These are phyloP conservation scores for Blastocystis sp. DNA, from an alignment of 352 stramenopile species.

Conservation along the genomic window DNA sequence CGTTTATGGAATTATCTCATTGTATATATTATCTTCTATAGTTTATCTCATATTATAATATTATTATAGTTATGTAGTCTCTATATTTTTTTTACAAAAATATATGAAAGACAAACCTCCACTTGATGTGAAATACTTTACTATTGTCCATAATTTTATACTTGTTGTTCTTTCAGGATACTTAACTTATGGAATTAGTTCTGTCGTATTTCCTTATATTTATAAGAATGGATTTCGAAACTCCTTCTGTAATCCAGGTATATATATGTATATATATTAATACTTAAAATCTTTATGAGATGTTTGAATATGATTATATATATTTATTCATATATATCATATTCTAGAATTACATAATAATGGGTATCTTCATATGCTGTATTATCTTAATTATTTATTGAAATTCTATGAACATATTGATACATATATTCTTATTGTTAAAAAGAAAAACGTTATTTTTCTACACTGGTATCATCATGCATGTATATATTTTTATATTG, in stretches of 20 bases:
- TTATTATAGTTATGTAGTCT: constrained; percentile 31
- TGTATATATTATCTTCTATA: no score
- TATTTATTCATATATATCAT: neutral
- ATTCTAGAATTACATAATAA: constrained; percentile 22
- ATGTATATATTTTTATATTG: neutral
- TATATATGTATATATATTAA: neutral
- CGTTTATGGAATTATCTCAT: no score
- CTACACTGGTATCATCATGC: constrained; percentile 38
- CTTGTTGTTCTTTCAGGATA: constrained; percentile 1
- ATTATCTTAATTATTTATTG: constrained; percentile 36
- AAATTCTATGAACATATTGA: constrained; percentile 43
- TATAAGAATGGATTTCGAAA: constrained; percentile 22
- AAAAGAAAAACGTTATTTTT: constrained; percentile 37
- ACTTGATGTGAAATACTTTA: neutral
- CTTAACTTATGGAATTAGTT: constrained; percentile 8
- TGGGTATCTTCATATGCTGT: constrained; percentile 26
- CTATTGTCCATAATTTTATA: constrained; percentile 24
- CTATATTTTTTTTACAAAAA: constrained; percentile 18
- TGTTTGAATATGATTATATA: no score
- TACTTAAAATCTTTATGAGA: no score
- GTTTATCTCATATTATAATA: no score
- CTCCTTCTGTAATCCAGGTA: constrained; percentile 27
- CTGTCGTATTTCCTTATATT: constrained; percentile 9
- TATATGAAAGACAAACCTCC: constrained; percentile 13
- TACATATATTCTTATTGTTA: constrained; percentile 40